Evolutionary conservation across 768 basidiomycete genomes (phyloP).

Genomic region (Rhodosporidiobolus odoratus): DNA sequence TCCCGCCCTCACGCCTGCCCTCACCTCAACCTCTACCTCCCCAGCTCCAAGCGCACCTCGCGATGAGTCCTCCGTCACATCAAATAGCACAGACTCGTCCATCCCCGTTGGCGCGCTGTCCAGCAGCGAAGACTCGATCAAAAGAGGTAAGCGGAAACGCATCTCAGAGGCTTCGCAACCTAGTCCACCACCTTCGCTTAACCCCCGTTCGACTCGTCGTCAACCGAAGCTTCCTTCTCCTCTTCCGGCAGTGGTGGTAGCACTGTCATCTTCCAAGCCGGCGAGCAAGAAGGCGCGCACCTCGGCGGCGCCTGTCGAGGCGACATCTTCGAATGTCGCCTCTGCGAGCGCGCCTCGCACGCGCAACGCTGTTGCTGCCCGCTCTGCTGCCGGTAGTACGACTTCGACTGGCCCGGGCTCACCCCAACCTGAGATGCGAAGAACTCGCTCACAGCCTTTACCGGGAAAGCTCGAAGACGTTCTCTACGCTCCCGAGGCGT

Average conservation of each 20-base stretch:
- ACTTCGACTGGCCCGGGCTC: neutral
- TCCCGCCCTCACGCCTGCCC: neutral
- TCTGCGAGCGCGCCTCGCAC: neutral
- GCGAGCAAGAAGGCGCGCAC: conserved; percentile 18
- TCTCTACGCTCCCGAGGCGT: conserved; percentile 25
- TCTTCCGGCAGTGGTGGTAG: too few relatives aligned
- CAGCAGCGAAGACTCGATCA: neutral
- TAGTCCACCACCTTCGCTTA: neutral
- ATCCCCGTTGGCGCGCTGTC: too few relatives aligned
- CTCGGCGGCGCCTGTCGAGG: neutral
- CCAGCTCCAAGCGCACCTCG: neutral
- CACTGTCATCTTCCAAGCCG: neutral
- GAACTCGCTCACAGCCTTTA: conserved; percentile 25
- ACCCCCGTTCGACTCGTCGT: conserved; percentile 3
- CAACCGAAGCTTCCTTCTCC: conserved; percentile 8
- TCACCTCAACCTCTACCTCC: neutral
- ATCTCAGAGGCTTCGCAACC: neutral
- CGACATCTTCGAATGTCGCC: neutral
- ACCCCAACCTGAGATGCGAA: neutral
- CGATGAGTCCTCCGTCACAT: neutral
- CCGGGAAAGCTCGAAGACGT: conserved; percentile 27
- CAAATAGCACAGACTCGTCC: neutral
- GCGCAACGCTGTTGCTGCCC: neutral
- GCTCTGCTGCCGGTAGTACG: neutral
- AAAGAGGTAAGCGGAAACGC: conserved; percentile 4